phyloP scores from a whole-genome alignment of 768 basidiomycete genomes.

The Leucocoprinus sp. region DNA sequence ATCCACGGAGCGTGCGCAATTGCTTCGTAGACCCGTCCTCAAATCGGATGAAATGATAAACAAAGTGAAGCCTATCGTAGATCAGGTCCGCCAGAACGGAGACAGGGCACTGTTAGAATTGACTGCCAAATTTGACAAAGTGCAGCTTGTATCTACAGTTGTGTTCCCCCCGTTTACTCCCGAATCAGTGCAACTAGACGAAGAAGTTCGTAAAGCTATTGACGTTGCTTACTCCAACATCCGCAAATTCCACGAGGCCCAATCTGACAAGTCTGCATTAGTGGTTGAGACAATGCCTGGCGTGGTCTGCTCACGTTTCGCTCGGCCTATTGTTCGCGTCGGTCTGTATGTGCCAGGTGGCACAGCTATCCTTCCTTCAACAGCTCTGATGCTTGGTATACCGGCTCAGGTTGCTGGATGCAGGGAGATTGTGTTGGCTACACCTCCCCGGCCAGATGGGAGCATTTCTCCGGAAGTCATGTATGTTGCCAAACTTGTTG shows the following conservation, averaged over 20 bases:
- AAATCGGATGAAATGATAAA: slow-evolving; percentile 83
- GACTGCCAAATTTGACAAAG: slow-evolving; percentile 92
- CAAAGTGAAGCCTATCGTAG: slow-evolving; percentile 92
- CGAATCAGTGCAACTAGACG: slow-evolving; percentile 52
- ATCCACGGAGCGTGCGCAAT: slow-evolving; percentile 46
- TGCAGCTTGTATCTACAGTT: slow-evolving; percentile 56
- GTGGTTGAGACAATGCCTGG: slow-evolving; percentile 97
- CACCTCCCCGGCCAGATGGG: slow-evolving; percentile 91
- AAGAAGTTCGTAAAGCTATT: slow-evolving; percentile 70
- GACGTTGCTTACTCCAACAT: slow-evolving; percentile 89
- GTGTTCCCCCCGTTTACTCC: slow-evolving; percentile 73
- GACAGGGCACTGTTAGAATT: slow-evolving; percentile 82
- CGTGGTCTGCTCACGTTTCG: slow-evolving; percentile 91
- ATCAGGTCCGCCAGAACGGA: slow-evolving; percentile 74
- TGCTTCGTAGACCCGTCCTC: slow-evolving; percentile 86
- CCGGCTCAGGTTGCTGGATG: slow-evolving; percentile 98
- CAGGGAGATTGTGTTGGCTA: slow-evolving; percentile 85
- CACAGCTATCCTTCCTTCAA: slow-evolving; percentile 92
- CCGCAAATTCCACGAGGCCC: slow-evolving; percentile 84
- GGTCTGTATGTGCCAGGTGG: slow-evolving; percentile 97
- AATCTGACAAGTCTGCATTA: slow-evolving; percentile 61
- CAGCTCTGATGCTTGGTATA: slow-evolving; percentile 95
- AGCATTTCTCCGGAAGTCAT: slow-evolving; percentile 94
- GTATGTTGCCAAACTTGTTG: slow-evolving; percentile 89
- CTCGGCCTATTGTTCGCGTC: slow-evolving; percentile 90